These are phyloP conservation scores for Neurospora sp. DNA, from an alignment of 495 filamentous ascomycete genomes.

Conservation along the genomic window DNA sequence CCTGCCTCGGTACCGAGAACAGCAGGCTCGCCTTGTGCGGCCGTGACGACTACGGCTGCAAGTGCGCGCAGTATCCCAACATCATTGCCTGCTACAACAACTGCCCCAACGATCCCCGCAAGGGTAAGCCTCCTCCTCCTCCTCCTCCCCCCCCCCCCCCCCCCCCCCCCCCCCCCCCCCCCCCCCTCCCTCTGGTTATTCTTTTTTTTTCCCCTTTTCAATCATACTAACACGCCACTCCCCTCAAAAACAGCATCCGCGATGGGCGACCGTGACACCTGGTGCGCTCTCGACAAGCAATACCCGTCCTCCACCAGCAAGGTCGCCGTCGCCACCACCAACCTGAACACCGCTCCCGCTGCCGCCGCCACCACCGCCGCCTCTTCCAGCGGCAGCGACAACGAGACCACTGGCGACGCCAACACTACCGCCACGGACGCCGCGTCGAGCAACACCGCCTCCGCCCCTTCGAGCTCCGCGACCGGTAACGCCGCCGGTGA, in stretches of 20 bases:
- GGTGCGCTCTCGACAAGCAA: slow-evolving; percentile 31
- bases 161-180: background rate
- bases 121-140: slow-evolving; percentile 6
- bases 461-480: slow-evolving; percentile 6
- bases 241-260: background rate
- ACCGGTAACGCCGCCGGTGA: slow-evolving; percentile 24
- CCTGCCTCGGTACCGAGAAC: slow-evolving; percentile 30
- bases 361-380: background rate
- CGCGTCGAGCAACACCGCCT: slow-evolving; percentile 12
- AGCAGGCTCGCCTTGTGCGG: slow-evolving; percentile 27
- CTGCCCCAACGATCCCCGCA: slow-evolving; percentile 34
- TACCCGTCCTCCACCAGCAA: slow-evolving; percentile 20
- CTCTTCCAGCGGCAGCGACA: slow-evolving; percentile 1
- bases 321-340: background rate
- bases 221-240: background rate
- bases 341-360: slow-evolving; percentile 1
- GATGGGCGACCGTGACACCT: slow-evolving; percentile 28
- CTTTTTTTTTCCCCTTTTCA: background rate
- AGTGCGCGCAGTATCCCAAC: slow-evolving; percentile 25
- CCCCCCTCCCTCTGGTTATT: background rate
- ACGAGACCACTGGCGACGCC: slow-evolving; percentile 7
- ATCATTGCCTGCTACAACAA: slow-evolving; percentile 40
- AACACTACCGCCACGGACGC: slow-evolving; percentile 6
- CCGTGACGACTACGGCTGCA: slow-evolving; percentile 29
- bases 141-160: no score